Evolutionary conservation across 768 basidiomycete species (phyloP).

Genomic region (Floccularia luteovirens): DNA sequence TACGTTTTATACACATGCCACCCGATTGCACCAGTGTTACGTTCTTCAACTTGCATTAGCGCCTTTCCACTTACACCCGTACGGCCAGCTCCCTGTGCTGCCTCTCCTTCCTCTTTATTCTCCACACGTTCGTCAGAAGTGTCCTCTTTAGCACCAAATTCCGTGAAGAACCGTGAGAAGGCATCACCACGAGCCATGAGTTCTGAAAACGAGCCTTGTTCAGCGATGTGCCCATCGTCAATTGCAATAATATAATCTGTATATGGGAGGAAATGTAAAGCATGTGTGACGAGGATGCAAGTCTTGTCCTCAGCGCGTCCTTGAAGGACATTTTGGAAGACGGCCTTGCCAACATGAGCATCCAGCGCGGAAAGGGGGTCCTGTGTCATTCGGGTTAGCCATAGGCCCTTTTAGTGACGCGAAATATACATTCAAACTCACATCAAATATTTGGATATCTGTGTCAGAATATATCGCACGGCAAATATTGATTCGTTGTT

Average conservation of each 20-base stretch:
- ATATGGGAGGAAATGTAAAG: conserved; percentile 81
- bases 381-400: conserved; percentile 17
- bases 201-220: conserved; percentile 72
- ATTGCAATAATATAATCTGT: conserved; percentile 84
- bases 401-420: too few relatives aligned
- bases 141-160: conserved; percentile 69
- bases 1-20: conserved; percentile 52
- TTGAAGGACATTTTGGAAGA: conserved; percentile 79
- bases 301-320: conserved; percentile 62
- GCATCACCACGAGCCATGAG: conserved; percentile 57
- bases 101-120: conserved; percentile 35
- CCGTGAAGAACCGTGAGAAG: conserved; percentile 67
- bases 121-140: conserved; percentile 37
- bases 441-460: conserved; percentile 84
- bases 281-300: conserved; percentile 86
- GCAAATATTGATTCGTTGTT: conserved; percentile 79
- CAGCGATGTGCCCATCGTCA: conserved; percentile 68
- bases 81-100: conserved; percentile 20
- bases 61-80: conserved; percentile 29
- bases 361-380: conserved; percentile 90
- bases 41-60: conserved; percentile 81
- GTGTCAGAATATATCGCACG: conserved; percentile 82
- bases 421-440: conserved; percentile 13
- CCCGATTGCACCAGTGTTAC: conserved; percentile 68
- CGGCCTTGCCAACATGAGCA: conserved; percentile 83